Conservation (phyloP, 116 monocot genomes). For the Papilionanthe hybrid region DNA sequence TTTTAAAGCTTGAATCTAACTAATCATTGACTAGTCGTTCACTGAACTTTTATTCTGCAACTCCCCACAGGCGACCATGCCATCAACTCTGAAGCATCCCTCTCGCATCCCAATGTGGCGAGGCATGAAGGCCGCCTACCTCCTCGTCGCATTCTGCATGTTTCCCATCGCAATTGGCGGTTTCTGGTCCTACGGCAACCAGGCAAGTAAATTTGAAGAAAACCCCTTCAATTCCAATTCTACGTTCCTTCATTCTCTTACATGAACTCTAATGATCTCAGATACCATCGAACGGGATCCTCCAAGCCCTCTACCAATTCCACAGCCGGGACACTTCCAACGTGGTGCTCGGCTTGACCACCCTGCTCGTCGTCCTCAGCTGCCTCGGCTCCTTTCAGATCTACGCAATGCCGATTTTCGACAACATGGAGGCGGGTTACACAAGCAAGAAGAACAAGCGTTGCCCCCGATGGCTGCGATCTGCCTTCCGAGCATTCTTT, state of each 20-base stretch:
- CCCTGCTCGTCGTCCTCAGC: conserved; percentile 64
- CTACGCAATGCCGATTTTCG: conserved; percentile 86
- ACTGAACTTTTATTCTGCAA: neutral
- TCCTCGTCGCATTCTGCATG: conserved; percentile 50
- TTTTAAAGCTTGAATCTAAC: no score
- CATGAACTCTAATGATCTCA: conserved; percentile 5
- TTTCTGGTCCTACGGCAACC: conserved; percentile 88
- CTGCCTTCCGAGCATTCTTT: conserved; percentile 52
- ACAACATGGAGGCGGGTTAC: conserved; percentile 67
- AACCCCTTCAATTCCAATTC: neutral
- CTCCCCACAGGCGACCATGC: conserved; percentile 65
- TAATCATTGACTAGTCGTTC: neutral
- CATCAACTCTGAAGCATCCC: conserved; percentile 72
- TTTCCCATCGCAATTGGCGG: conserved; percentile 69
- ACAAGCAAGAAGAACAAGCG: conserved; percentile 57
- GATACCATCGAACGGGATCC: conserved; percentile 71
- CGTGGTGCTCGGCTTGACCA: conserved; percentile 42
- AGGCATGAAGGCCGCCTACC: conserved; percentile 66
- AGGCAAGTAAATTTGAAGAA: conserved; percentile 22
- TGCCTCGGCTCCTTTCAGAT: conserved; percentile 77
- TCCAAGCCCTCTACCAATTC: conserved; percentile 53
- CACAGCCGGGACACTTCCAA: conserved; percentile 51
- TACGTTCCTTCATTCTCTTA: no score
- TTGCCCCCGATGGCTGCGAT: conserved; percentile 68
- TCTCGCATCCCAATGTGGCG: conserved; percentile 84